phyloP scores from a whole-genome alignment of 2,329 filamentous ascomycete genomes.

The Setomelanomma holmii region DNA sequence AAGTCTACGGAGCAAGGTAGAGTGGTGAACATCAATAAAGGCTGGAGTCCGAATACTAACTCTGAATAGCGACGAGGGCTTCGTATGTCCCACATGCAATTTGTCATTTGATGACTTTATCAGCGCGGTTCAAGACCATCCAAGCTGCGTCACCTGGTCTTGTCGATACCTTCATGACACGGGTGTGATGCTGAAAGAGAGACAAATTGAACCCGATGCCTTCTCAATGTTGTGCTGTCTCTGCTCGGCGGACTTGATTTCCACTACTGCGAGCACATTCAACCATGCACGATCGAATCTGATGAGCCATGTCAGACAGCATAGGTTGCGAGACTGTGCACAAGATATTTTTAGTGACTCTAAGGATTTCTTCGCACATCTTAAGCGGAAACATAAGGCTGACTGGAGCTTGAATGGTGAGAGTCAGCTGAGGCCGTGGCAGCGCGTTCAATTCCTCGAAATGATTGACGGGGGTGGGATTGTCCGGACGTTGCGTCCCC shows the following conservation, averaged over 20 bases:
- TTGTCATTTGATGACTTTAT: not conserved
- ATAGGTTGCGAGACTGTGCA: not conserved
- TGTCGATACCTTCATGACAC: slow-evolving; percentile 1
- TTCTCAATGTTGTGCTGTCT: too few species aligned
- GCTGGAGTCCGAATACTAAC: not conserved
- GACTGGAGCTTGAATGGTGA: not conserved
- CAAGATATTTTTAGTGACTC: not conserved
- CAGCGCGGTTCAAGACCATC: not conserved
- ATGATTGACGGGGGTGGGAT: not conserved
- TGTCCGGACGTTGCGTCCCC: not conserved
- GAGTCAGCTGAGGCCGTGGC: not conserved
- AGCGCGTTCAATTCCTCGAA: not conserved
- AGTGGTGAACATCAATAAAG: not conserved
- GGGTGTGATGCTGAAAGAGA: not conserved
- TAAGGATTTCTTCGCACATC: not conserved
- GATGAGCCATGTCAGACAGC: not conserved
- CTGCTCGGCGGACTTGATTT: too few species aligned
- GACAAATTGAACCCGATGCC: not conserved
- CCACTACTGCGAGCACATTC: too few species aligned
- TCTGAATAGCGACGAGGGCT: not conserved
- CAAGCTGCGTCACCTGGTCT: slow-evolving; percentile 1
- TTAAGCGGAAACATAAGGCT: not conserved
- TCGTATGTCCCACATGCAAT: not conserved
- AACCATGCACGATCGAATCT: not conserved
- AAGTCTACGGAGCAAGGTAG: not conserved